Evolutionary conservation across 2,329 filamentous ascomycete species (phyloP).

Genomic region (Epicoccum nigrum): DNA sequence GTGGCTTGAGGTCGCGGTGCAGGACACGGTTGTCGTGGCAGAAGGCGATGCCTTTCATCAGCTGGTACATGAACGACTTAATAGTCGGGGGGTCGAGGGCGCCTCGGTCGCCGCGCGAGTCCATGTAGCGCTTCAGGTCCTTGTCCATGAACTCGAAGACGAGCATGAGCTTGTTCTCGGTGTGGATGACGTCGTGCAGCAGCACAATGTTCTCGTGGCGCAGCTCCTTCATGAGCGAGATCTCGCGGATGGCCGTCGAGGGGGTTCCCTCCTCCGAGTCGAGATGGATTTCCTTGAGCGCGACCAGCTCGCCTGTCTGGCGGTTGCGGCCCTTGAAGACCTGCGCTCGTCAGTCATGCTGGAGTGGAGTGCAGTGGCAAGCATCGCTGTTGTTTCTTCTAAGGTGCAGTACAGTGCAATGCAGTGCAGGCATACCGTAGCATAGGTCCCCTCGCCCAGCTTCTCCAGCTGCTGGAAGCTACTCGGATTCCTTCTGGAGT

Average conservation of each 20-base stretch:
- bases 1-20: slow-evolving; percentile 93
- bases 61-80: slow-evolving; percentile 99
- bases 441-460: slow-evolving; percentile 98
- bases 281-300: slow-evolving; percentile 97
- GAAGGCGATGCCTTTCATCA: slow-evolving; percentile 93
- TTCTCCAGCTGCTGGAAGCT: slow-evolving; percentile 99
- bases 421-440: slow-evolving; percentile 72
- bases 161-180: slow-evolving; percentile 99
- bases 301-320: slow-evolving; percentile 94
- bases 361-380: too few relatives aligned
- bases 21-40: slow-evolving; percentile 97
- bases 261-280: slow-evolving; percentile 98
- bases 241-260: slow-evolving; percentile 96
- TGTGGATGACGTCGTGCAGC: slow-evolving; percentile 98
- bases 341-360: slow-evolving; percentile 57
- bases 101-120: slow-evolving; percentile 85
- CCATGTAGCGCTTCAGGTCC: slow-evolving; percentile 99
- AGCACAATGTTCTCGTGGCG: slow-evolving; percentile 99
- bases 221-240: slow-evolving; percentile 98
- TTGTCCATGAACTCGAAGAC: slow-evolving; percentile 99
- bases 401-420: too few relatives aligned
- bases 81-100: slow-evolving; percentile 88
- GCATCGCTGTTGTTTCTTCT: too few relatives aligned
- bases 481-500: slow-evolving; percentile 88
- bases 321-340: slow-evolving; percentile 98